Percentiles rank a stretch among this genome's conserved stretches.
Evolutionary conservation across 75 land plant species (phyloP).

Genomic region (Sequoia sempervirens): DNA sequence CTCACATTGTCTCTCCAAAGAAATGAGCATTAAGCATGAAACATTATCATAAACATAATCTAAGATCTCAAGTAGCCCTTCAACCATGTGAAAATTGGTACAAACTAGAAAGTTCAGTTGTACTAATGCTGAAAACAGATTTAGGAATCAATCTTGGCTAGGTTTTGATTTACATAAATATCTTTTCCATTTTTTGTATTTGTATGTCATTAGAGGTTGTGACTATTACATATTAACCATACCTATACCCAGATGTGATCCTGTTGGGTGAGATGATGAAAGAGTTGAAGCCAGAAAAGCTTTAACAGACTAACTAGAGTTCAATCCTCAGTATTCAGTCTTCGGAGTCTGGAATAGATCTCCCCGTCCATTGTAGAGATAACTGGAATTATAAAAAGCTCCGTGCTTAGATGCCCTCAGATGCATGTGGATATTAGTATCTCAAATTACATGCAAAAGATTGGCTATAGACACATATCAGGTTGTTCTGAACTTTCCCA

Average conservation of each 20-base stretch:
- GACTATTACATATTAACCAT: background rate
- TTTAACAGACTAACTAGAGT: too few species aligned
- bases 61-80: too few species aligned
- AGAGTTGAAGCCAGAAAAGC: too few species aligned
- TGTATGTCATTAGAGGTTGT: background rate
- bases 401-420: too few species aligned
- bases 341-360: too few species aligned
- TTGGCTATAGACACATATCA: background rate
- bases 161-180: too few species aligned
- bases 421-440: too few species aligned
- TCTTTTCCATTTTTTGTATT: background rate
- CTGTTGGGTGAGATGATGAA: background rate
- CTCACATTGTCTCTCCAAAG: background rate
- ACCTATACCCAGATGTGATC: background rate
- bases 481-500: background rate
- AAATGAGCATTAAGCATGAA: background rate
- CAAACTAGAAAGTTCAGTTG: too few species aligned
- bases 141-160: background rate
- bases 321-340: too few species aligned
- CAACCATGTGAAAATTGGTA: background rate
- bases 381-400: too few species aligned
- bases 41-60: background rate
- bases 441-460: background rate
- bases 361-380: too few species aligned
- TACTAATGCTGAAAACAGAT: background rate